These are phyloP conservation scores for Musa acuminata DNA, from an alignment of 176 grass and related monocot genomes.

Conservation along the genomic window DNA sequence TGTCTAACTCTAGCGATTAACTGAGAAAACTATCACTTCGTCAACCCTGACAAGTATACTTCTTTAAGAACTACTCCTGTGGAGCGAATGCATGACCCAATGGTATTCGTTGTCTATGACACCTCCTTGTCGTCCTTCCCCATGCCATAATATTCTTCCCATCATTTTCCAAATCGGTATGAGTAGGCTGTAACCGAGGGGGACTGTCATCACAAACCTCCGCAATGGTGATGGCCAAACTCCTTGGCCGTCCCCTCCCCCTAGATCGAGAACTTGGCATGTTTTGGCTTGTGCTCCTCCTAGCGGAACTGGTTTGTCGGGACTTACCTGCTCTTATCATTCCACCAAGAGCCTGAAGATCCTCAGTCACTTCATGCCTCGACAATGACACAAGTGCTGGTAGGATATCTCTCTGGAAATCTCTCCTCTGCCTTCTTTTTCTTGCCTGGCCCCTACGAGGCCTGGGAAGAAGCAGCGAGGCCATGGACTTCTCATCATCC, in stretches of 20 bases:
- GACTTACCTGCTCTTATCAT: slow-evolving; percentile 51
- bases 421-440: slow-evolving; percentile 54
- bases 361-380: slow-evolving; percentile 74
- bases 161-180: slow-evolving; percentile 5
- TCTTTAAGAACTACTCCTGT: not conserved
- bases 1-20: not conserved
- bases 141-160: slow-evolving; percentile 10
- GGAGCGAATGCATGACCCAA: not conserved
- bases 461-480: slow-evolving; percentile 40
- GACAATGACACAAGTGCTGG: slow-evolving; percentile 63
- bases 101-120: slow-evolving; percentile 6
- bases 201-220: not conserved
- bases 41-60: not conserved
- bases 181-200: not conserved
- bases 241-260: slow-evolving; percentile 37
- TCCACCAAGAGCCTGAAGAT: slow-evolving; percentile 63
- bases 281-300: slow-evolving; percentile 21
- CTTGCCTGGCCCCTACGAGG: slow-evolving; percentile 58
- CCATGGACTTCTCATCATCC: slow-evolving; percentile 34
- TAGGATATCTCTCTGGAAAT: slow-evolving; percentile 86
- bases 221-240: slow-evolving; percentile 1
- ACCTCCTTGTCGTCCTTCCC: slow-evolving; percentile 26
- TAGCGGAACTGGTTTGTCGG: slow-evolving; percentile 34
- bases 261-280: slow-evolving; percentile 18
- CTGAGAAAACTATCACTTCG: not conserved